Evolutionary conservation across 441 rosid genomes (phyloP).

Genomic region (Aquilaria agallochum): DNA sequence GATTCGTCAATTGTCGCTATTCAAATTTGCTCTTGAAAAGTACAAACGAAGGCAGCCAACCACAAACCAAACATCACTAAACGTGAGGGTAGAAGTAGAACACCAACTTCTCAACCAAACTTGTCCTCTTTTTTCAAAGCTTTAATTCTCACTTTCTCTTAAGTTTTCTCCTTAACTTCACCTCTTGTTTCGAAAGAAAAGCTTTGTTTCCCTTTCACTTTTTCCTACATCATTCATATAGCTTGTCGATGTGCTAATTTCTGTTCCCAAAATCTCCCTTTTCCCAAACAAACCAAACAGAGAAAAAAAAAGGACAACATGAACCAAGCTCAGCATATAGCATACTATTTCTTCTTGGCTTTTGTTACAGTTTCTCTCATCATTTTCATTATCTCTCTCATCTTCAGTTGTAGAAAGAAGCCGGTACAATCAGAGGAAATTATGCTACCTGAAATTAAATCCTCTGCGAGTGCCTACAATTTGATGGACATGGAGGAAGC

Average conservation of each 20-base stretch:
- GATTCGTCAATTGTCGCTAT: neutral
- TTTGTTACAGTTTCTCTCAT: conserved; percentile 37
- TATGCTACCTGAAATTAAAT: conserved; percentile 22
- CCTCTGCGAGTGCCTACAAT: conserved; percentile 33
- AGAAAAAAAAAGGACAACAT: conserved; percentile 14
- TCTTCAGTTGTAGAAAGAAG: conserved; percentile 45
- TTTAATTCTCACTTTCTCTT: neutral
- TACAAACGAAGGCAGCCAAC: conserved; percentile 32
- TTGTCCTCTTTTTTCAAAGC: conserved; percentile 22
- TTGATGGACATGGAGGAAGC: conserved; percentile 63
- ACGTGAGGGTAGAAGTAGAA: neutral
- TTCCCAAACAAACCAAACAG: neutral
- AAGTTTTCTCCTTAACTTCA: neutral
- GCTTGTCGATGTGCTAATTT: conserved; percentile 8
- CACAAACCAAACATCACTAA: conserved; percentile 19
- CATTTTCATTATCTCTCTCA: conserved; percentile 40
- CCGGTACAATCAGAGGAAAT: conserved; percentile 42
- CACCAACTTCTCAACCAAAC: conserved; percentile 34
- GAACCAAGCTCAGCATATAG: conserved; percentile 36
- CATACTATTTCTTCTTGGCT: conserved; percentile 40
- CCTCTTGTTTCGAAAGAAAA: neutral
- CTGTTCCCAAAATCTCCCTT: conserved; percentile 9
- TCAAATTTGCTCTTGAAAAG: neutral
- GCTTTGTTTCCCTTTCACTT: neutral
- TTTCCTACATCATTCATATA: neutral